Base-by-base conservation (phyloP, 2,329 filamentous ascomycete species). In the Acrocalymma vagum region DNA sequence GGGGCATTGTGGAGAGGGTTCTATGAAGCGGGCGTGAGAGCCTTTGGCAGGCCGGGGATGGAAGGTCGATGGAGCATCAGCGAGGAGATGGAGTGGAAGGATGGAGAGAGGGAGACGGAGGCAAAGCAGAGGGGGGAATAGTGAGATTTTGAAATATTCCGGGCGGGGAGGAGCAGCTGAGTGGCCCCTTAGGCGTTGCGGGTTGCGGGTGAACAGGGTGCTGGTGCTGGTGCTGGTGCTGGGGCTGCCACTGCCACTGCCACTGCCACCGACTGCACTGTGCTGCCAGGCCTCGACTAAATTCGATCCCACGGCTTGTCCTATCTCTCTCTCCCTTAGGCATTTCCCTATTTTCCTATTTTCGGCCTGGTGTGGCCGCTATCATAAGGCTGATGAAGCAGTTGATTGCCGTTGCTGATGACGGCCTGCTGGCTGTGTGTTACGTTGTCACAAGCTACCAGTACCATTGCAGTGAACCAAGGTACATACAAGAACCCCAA, bases 21-120 rank as follows among this genome's bases (percentile, higher is more conserved):
- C 50, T 59, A 57, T 54, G 55, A 55, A 48, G 48, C 32, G 28
- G 23, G 38, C 21, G 55, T 43, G 18, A 51, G 56, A 48, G 63
- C 63, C 60, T 58, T 51, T 34, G 46, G 45, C 46, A 63, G 62
- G 63, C 64, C 55, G 48, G 49, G 57, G 36, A 48, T 40, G 35
- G 35, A 45, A 41, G 40, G 41, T 55, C 40, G 62, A 67, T 67
- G 62, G 55, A 50, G 55, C 65, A 69, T 69, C 46, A 53, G 60
- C 51, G 32, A 42, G 40, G 30, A 36, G 43, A 29, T 49, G 52
- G 44, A 51, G 38, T 37, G 18, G 39, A 29, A 32, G 48, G 27
- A 43, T 27, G 30, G 38, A 43, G 35, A 45, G 44, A 46, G 44
- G 34, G 25, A 9, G 29, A 32, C 21, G 26, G n/a, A n/a, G n/a